Evolutionary conservation across 2,329 filamentous ascomycete species (phyloP).

Genomic region (Dactylellina drechsleri): DNA sequence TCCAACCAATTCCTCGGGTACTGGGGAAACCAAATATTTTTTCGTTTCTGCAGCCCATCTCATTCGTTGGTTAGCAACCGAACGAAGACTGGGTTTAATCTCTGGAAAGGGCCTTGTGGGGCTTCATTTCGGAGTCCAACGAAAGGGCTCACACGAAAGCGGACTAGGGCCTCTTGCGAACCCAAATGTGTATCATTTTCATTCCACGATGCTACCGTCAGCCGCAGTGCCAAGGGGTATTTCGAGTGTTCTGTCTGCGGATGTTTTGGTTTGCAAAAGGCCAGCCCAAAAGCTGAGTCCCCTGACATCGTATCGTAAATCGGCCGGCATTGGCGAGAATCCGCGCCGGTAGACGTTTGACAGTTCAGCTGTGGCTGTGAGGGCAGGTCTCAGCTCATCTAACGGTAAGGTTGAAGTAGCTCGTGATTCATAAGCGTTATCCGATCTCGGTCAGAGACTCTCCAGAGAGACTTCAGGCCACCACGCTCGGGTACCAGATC

Average conservation of each 20-base stretch:
- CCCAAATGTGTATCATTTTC: conserved; percentile 13
- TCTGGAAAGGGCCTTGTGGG: conserved; percentile 43
- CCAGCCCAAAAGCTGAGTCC: background rate
- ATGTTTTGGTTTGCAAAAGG: conserved; percentile 6
- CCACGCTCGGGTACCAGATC: conserved; percentile 1
- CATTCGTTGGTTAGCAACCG: conserved; percentile 31
- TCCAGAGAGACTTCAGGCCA: background rate
- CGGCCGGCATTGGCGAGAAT: no score
- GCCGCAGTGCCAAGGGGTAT: conserved; percentile 47
- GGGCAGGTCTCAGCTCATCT: no score
- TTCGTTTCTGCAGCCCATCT: conserved; percentile 26
- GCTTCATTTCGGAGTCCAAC: conserved; percentile 38
- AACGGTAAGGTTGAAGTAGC: background rate
- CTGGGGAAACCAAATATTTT: conserved; percentile 25
- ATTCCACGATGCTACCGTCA: conserved; percentile 38
- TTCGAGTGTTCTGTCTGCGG: background rate
- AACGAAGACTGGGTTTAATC: conserved; percentile 40
- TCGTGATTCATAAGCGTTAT: conserved; percentile 13
- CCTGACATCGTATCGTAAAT: no score
- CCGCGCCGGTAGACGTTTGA: no score
- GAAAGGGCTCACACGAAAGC: conserved; percentile 15
- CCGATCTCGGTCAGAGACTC: background rate
- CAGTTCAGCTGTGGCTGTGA: no score
- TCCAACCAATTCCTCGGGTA: conserved; percentile 39
- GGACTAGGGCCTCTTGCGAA: conserved; percentile 19